A percentile compares a stretch with the other conserved stretches of the same genome.
phyloP scores from a whole-genome alignment of 352 stramenopile genomes.

The Pythium insidiosum region DNA sequence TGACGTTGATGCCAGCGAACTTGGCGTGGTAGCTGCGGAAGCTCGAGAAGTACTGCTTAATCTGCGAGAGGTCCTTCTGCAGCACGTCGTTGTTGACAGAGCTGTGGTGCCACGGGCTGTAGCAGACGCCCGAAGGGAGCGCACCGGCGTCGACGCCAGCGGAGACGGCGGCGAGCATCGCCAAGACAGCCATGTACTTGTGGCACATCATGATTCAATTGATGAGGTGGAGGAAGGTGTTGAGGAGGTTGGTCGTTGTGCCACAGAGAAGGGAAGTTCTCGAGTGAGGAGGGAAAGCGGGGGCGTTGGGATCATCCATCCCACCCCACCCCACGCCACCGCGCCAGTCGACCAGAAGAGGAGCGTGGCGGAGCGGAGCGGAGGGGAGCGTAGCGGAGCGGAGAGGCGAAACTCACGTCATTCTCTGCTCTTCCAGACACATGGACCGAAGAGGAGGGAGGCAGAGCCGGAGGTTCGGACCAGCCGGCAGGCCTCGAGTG shows the following conservation, averaged over 20 bases:
- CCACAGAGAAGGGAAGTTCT: conserved; percentile 3
- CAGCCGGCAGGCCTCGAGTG: no score
- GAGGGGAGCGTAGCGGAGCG: no score
- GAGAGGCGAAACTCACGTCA: background rate
- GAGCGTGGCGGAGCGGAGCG: conserved; percentile 5
- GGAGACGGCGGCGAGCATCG: conserved; percentile 2
- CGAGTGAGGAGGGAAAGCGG: conserved; percentile 7
- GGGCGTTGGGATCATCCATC: no score
- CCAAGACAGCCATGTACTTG: conserved; percentile 7
- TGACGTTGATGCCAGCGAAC: conserved; percentile 24
- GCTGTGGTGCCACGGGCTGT: conserved; percentile 49
- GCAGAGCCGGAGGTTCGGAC: no score
- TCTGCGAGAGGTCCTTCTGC: conserved; percentile 16
- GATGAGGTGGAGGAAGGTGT: background rate
- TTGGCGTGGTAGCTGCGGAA: conserved; percentile 31
- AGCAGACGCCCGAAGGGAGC: conserved; percentile 34
- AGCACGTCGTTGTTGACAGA: conserved; percentile 20
- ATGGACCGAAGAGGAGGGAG: no score
- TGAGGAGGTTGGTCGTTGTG: background rate
- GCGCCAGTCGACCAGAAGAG: no score
- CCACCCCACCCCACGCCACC: no score
- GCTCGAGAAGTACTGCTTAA: conserved; percentile 20
- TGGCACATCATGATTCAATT: conserved; percentile 7
- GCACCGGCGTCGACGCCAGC: conserved; percentile 7
- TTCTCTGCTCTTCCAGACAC: no score